phyloP scores from a whole-genome alignment of 1,284 basidiomycete genomes.

The Ustanciosporium gigantosporum region DNA sequence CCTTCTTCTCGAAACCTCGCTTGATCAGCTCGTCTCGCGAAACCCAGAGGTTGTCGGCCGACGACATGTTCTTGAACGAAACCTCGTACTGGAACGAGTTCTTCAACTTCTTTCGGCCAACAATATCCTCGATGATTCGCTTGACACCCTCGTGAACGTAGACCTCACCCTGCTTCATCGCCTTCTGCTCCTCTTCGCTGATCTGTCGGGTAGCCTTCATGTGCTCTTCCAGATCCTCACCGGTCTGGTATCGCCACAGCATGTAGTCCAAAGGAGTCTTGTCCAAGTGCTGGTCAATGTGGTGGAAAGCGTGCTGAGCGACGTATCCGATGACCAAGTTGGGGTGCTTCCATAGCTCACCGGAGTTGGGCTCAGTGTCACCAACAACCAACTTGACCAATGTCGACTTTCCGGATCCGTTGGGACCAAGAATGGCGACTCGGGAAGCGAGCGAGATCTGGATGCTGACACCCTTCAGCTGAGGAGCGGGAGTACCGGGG shows the following conservation, averaged over 20 bases:
- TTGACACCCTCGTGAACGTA: constrained; percentile 59
- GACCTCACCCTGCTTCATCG: constrained; percentile 60
- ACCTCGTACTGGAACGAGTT: constrained; percentile 62
- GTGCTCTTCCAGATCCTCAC: constrained; percentile 61
- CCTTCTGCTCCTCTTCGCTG: constrained; percentile 50
- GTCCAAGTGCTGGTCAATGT: constrained; percentile 62
- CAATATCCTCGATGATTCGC: constrained; percentile 59
- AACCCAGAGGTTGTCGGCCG: constrained; percentile 60
- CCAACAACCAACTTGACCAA: constrained; percentile 61
- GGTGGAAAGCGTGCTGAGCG: constrained; percentile 62
- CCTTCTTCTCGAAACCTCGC: constrained; percentile 58
- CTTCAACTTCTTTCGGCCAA: constrained; percentile 61
- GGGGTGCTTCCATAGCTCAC: constrained; percentile 61
- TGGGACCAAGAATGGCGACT: constrained; percentile 60
- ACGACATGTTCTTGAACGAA: constrained; percentile 61
- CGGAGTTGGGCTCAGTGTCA: constrained; percentile 59
- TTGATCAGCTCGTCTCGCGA: constrained; percentile 57
- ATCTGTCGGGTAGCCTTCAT: constrained; percentile 55
- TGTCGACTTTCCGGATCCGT: constrained; percentile 61
- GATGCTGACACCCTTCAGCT: constrained; percentile 59
- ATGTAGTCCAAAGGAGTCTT: constrained; percentile 62
- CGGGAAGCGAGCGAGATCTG: constrained; percentile 61
- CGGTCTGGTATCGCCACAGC: constrained; percentile 62
- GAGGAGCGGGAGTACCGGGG: constrained; percentile 57
- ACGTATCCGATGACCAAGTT: constrained; percentile 62